Base-by-base conservation (phyloP, 116 monocot species). In the Cymodocea nodosa region DNA sequence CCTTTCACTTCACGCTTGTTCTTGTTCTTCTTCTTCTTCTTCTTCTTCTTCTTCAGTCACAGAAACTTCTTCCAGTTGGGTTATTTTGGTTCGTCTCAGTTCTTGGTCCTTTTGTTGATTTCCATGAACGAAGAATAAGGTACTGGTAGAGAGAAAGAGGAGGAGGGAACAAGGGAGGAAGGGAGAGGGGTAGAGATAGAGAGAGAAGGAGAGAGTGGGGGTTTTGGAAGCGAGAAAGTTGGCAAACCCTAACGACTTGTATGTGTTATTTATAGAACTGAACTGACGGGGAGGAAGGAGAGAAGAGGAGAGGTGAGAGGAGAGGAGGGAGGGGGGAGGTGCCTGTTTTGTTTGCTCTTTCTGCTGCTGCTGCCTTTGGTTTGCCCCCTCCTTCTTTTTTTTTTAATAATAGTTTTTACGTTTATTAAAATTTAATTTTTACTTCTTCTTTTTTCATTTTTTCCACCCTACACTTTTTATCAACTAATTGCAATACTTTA, bases 211-310 rank as follows among this genome's bases (percentile, higher is more conserved):
- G 55, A 15, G 20, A 15, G 19, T 18, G 55, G 6, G 55, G 55
- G 55, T 55, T 17, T 44, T 44, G 44, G 44, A 44, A 11, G 11
- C 0, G 44, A 44, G 44, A 6, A 44, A 11, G 44, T 44, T 44
- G 44, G 44, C 44, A 14, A 57, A 57, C 57, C 57, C 57, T 57
- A 57, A 25, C 57, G 18, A 57, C 20, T 25, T 57, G 56, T 57
- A 22, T 57, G 24, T 24, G 1, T 5, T 24, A 57, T 57, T 57
- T 57, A 57, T 57, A 57, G 57, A 57, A 57, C n/a, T n/a, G n/a
- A n/a, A n/a, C n/a, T n/a, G n/a, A n/a, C n/a, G n/a, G n/a, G n/a
- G n/a, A 4, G 44, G 44, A 44, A 44, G 0, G 44, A 44, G 9
- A 44, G 44, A 4, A 44, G 44, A 11, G 11, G 44, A 11, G 11